These are phyloP conservation scores for Smittium mucronatum DNA, from an alignment of 371 early-diverging fungal genomes.

Conservation along the genomic window DNA sequence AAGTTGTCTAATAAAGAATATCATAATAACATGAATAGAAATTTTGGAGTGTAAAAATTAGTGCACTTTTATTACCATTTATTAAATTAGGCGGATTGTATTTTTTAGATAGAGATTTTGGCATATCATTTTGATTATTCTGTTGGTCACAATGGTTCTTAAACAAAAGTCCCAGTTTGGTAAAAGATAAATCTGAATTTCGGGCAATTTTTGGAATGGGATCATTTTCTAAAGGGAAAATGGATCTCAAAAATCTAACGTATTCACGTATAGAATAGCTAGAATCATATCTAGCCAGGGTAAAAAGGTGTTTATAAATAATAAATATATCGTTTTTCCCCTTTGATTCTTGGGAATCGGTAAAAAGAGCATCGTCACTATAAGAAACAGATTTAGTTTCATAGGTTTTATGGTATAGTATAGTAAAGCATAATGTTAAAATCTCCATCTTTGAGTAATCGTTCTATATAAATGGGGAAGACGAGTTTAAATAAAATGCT, in stretches of 20 bases:
- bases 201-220: neutral
- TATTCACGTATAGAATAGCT: slow-evolving; percentile 85
- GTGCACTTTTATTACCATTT: neutral
- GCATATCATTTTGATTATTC: neutral
- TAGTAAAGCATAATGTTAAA: slow-evolving; percentile 1
- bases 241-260: slow-evolving; percentile 61
- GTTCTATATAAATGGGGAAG: too few relatives aligned
- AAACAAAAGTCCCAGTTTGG: neutral
- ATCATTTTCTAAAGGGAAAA: slow-evolving; percentile 35
- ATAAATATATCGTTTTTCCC: slow-evolving; percentile 20
- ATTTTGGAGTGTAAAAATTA: too few relatives aligned
- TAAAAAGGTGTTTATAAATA: slow-evolving; percentile 54
- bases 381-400: slow-evolving; percentile 1
- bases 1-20: neutral
- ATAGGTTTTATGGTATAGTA: neutral
- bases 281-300: slow-evolving; percentile 76
- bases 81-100: neutral
- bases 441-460: slow-evolving; percentile 5
- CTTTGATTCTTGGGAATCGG: neutral
- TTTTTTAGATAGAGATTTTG: neutral
- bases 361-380: slow-evolving; percentile 6
- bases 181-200: neutral
- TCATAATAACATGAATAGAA: too few relatives aligned
- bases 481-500: too few relatives aligned
- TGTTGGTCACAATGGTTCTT: neutral